Conservation (phyloP, 108 stramenopile species). For the Cyclotella sp. region DNA sequence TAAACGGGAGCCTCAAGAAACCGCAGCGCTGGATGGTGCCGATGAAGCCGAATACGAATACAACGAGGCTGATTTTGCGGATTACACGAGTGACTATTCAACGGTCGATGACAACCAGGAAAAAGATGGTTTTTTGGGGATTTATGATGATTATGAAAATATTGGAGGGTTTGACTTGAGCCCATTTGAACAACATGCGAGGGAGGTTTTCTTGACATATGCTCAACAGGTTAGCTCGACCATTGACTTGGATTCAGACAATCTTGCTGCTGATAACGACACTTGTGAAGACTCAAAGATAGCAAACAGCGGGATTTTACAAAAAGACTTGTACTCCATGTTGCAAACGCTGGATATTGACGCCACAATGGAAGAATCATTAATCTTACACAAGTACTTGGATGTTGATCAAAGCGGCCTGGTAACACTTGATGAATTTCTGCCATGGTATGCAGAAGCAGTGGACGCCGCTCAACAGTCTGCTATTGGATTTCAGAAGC, state of each 20-base stretch:
- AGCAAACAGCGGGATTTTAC: conserved; percentile 38
- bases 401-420: conserved; percentile 60
- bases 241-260: conserved; percentile 38
- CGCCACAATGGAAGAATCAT: conserved; percentile 58
- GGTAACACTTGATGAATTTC: conserved; percentile 64
- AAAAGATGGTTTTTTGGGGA: conserved; percentile 14
- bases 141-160: conserved; percentile 21
- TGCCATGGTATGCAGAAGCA: conserved; percentile 74
- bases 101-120: conserved; percentile 4
- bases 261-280: conserved; percentile 27
- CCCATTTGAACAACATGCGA: conserved; percentile 53
- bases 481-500: conserved; percentile 53
- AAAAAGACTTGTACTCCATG: conserved; percentile 50
- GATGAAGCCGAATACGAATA: conserved; percentile 48
- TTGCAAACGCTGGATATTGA: conserved; percentile 62
- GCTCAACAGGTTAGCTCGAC: conserved; percentile 46
- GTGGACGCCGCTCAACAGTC: conserved; percentile 59
- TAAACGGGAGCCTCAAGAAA: neutral
- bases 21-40: neutral
- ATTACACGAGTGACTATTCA: conserved; percentile 43
- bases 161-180: conserved; percentile 37
- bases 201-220: conserved; percentile 53
- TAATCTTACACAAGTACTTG: conserved; percentile 64
- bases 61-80: conserved; percentile 52
- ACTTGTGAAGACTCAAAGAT: conserved; percentile 19